Evolutionary conservation across 768 basidiomycete species (phyloP).

Genomic region (Rhizopogon rudus): DNA sequence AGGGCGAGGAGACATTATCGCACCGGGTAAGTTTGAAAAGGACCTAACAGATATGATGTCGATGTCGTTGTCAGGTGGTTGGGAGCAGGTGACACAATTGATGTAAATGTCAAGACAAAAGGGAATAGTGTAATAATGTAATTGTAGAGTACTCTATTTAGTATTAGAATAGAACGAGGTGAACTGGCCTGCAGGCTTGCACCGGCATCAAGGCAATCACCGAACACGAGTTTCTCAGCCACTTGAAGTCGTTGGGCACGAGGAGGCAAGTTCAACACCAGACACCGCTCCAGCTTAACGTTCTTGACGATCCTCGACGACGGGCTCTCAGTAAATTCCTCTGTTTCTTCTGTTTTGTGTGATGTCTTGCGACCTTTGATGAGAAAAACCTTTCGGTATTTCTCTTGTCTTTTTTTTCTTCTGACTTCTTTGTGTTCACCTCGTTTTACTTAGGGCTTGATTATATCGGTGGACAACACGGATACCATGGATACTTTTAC

Average conservation of each 20-base stretch:
- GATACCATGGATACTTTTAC: constrained; percentile 28
- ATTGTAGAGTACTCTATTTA: constrained; percentile 1
- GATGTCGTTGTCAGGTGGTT: constrained; percentile 4
- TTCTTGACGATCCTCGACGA: not conserved
- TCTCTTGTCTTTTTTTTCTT: not conserved
- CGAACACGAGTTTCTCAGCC: constrained; percentile 32
- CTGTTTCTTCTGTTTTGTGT: constrained; percentile 7
- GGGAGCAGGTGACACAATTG: constrained; percentile 5
- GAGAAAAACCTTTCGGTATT: constrained; percentile 14
- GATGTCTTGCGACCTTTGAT: constrained; percentile 23
- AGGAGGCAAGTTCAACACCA: constrained; percentile 18
- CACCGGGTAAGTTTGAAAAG: constrained; percentile 15
- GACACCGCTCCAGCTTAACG: constrained; percentile 4
- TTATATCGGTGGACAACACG: constrained; percentile 23
- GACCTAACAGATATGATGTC: not conserved
- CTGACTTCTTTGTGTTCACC: not conserved
- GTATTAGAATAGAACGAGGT: not conserved
- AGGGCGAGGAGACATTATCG: constrained; percentile 51
- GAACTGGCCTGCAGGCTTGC: constrained; percentile 4
- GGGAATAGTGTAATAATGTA: constrained; percentile 19
- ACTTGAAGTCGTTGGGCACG: constrained; percentile 20
- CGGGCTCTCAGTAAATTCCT: constrained; percentile 6
- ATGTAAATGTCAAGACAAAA: constrained; percentile 5
- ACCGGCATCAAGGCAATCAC: constrained; percentile 16
- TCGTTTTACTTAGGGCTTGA: constrained; percentile 23